phyloP scores from a whole-genome alignment of 2,329 filamentous ascomycete genomes.

The Alternaria consortialis region DNA sequence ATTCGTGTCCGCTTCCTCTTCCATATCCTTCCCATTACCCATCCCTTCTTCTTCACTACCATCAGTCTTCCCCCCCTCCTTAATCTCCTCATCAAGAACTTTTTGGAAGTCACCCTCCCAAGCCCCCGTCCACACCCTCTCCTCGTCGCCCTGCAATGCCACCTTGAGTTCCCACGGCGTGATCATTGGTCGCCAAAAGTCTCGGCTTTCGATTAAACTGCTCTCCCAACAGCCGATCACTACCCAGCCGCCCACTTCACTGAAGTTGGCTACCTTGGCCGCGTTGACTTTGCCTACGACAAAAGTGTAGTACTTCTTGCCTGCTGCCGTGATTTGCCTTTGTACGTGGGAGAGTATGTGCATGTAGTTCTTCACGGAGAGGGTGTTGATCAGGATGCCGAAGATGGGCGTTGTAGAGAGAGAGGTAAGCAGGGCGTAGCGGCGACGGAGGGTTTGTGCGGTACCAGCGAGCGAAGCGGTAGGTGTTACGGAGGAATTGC shows the following conservation, averaged over 20 bases:
- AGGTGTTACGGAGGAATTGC: conserved; percentile 23
- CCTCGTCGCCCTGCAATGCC: conserved; percentile 76
- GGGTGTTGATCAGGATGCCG: conserved; percentile 94
- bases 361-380: conserved; percentile 91
- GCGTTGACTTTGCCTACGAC: conserved; percentile 97
- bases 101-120: conserved; percentile 90
- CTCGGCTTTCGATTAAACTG: conserved; percentile 85
- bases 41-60: conserved; percentile 55
- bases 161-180: conserved; percentile 94
- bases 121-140: conserved; percentile 83
- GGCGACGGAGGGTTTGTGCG: conserved; percentile 74
- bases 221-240: conserved; percentile 99
- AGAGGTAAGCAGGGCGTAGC: conserved; percentile 85
- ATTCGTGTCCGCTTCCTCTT: conserved; percentile 19
- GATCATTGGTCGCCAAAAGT: conserved; percentile 87
- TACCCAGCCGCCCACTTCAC: conserved; percentile 94
- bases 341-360: conserved; percentile 79
- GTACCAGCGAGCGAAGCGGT: conserved; percentile 60
- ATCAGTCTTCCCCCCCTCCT: conserved; percentile 18
- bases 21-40: conserved; percentile 66
- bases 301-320: conserved; percentile 95
- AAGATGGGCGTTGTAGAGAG: conserved; percentile 84
- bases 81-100: conserved; percentile 59
- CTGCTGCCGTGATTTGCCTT: conserved; percentile 75
- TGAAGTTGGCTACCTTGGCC: conserved; percentile 95